Base-by-base conservation (phyloP, 352 stramenopile species). In the Phytophthora pinifolia region DNA sequence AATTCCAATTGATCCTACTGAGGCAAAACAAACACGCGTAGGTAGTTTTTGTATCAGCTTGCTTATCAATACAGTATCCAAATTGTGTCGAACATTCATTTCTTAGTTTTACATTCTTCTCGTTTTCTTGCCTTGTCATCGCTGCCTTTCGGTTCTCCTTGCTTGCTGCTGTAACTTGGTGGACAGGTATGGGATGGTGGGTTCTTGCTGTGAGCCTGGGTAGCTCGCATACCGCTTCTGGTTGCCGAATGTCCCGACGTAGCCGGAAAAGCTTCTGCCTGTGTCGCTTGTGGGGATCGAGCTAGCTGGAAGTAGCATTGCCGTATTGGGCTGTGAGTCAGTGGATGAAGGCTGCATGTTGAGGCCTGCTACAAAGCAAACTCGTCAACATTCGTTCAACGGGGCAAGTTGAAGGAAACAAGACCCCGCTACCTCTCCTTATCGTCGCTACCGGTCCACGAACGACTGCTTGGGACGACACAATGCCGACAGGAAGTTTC, bases 1-100 rank as follows among this genome's bases (percentile, higher is more conserved):
- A 79, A 84, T 90, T 90, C 78, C 80, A 90, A 90, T 90, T 90
- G 80, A 90, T 90, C 80, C 80, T 90, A 85, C 80, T 88, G 80
- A 90, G 78, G 78, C 59, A 57, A 63, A 62, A 62, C 36, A 62
- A 27, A 54, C 62, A 68, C 54, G 32, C 2, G 15, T 54, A 62
- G 43, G 4, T 38, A 48, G 20, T 29, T 44, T 48, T 48, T 17
- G 25, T 51, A 17, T 49, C 34, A 13, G 1, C 44, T 34, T 14
- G 2, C 39, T 18, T 38, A 42, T 39, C 8, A 50, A 54, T 59
- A 41, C 12, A 37, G 0, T 36, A 33, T 50, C 15, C 6, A 46
- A 27, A 17, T 4, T 2, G 5, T 9, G 17, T 46, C 46, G 4
- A 42, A 44, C 20, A 59, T 63, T 12, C 31, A 32, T 14, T 61